phyloP scores from a whole-genome alignment of 345 rosid species.

The Populus ilicifolia region DNA sequence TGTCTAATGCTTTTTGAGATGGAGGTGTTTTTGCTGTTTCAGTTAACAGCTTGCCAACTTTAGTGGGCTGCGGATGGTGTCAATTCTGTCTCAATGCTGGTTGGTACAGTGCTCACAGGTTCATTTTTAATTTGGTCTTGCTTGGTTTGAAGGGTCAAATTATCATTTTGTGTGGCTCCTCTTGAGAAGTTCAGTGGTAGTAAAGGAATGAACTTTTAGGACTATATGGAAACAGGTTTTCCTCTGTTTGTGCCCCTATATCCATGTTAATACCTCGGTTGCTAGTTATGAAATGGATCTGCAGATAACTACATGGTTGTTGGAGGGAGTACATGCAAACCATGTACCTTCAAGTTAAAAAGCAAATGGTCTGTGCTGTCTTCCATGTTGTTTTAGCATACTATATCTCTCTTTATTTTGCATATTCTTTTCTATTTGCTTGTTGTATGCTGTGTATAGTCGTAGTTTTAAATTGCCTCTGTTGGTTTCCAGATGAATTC shows the following conservation, averaged over 20 bases:
- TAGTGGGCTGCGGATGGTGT: slow-evolving; percentile 16
- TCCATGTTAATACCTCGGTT: slow-evolving; percentile 4
- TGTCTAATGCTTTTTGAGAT: slow-evolving; percentile 4
- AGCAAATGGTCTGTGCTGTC: slow-evolving; percentile 10
- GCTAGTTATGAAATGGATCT: neutral
- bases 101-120: slow-evolving; percentile 14
- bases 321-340: neutral
- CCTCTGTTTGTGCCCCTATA: slow-evolving; percentile 4
- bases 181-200: neutral
- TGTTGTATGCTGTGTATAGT: slow-evolving; percentile 12
- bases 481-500: neutral
- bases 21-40: slow-evolving; percentile 1
- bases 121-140: slow-evolving; percentile 17
- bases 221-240: neutral
- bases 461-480: neutral
- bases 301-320: slow-evolving; percentile 8
- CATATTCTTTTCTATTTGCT: neutral
- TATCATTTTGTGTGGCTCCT: slow-evolving; percentile 8
- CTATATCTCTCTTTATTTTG: neutral
- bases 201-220: slow-evolving; percentile 5
- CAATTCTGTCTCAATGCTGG: slow-evolving; percentile 8
- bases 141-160: slow-evolving; percentile 24
- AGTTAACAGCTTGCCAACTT: slow-evolving; percentile 7
- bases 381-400: slow-evolving; percentile 10
- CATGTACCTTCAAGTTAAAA: neutral